Conservation (phyloP, 305 asterid genomes). For the Fraxinus platypoda region DNA sequence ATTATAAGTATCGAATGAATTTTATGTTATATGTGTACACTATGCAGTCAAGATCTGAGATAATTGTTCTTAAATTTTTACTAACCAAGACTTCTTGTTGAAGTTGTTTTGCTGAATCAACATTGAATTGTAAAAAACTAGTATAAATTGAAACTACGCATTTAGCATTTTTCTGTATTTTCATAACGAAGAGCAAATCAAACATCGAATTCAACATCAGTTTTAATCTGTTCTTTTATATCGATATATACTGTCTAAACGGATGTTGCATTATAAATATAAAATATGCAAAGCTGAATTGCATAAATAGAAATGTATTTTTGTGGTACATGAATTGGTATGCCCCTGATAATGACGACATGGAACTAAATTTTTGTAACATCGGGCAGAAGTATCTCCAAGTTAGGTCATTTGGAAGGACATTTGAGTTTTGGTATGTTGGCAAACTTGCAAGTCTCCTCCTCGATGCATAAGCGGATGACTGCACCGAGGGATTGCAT, state of each 20-base stretch:
- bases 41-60: background rate
- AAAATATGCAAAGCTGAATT: background rate
- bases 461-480: conserved; percentile 55
- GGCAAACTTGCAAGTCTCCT: conserved; percentile 40
- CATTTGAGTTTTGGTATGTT: conserved; percentile 38
- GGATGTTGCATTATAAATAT: background rate
- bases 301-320: background rate
- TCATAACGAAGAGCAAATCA: background rate
- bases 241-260: background rate
- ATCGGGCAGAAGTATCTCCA: conserved; percentile 15
- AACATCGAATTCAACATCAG: background rate
- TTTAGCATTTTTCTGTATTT: background rate
- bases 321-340: background rate
- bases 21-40: background rate
- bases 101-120: background rate
- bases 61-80: background rate
- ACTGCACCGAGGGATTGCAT: conserved; percentile 48
- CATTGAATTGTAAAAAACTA: background rate
- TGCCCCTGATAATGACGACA: background rate
- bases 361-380: conserved; percentile 10
- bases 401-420: conserved; percentile 18
- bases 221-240: background rate
- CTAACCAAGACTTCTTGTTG: background rate
- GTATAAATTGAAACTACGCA: background rate
- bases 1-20: background rate